Base-by-base conservation (phyloP, 2,329 filamentous ascomycete species). In the Ambrosiella cleistominuta region DNA sequence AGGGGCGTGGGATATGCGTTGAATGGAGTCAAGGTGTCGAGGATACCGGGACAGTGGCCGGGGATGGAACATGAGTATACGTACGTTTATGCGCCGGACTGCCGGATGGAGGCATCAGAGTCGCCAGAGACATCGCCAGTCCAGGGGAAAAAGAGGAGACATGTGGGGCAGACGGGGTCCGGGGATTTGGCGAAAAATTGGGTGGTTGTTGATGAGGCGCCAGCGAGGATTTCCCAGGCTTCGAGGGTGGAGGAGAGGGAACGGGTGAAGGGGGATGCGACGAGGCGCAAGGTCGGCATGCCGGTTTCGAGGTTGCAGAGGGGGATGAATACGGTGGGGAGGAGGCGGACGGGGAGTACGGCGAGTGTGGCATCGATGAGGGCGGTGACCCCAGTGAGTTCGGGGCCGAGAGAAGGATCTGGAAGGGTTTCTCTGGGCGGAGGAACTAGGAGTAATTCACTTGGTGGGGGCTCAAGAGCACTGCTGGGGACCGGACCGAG, bases 1-100 rank as follows among this genome's bases (percentile, higher is more conserved):
- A 88, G 85, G 2, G 91, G 90, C 7, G 75, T 74, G 61, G 82
- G 81, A 35, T 95, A 90, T 65, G 72, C 77, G 6, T 71, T 87
- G 63, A 67, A 73, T 17, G 66, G 53, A 60, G 63, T 37, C 62
- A 60, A 42, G 54, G 54, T 7, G 59, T 53, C 55, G 55, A 45
- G 59, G 50, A 27, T 63, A 50, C 54, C 58, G 36, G 45, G 62
- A 36, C 52, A 61, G 39, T 60, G 62, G 54, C 57, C 61, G 57
- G 61, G 59, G 15, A 56, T 61, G 39, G 54, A 60, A 40, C 27
- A 13, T 59, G 57, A 56, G 63, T 60, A 50, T 63, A 62, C 49
- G 62, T 63, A 35, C 60, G 42, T 35, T n/a, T 36, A 66, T 63
- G 54, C 27, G 68, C 65, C 17, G 64, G 15, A 45, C 58, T 2